phyloP scores from a whole-genome alignment of 805 yeast species.

The Pichia ethanolica region DNA sequence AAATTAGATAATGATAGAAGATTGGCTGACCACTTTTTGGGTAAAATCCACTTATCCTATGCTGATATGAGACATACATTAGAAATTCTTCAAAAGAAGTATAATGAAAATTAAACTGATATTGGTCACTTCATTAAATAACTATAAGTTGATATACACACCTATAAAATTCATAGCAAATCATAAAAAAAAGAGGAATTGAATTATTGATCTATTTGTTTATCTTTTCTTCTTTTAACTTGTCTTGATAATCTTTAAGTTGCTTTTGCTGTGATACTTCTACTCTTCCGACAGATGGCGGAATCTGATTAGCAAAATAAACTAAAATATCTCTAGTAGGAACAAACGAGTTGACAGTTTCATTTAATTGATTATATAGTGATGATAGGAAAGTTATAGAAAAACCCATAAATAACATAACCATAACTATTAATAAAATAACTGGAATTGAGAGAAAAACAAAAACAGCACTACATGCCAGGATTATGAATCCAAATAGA shows the following conservation, averaged over 20 bases:
- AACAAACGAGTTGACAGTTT: constrained; percentile 2
- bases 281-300: constrained; percentile 28
- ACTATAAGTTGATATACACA: no score
- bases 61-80: constrained; percentile 62
- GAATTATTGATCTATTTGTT: no score
- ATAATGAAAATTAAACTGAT: constrained; percentile 2
- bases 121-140: no score
- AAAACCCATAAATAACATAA: not conserved
- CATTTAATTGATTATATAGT: not conserved
- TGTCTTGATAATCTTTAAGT: not conserved
- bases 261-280: constrained; percentile 15
- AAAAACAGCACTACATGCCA: constrained; percentile 28
- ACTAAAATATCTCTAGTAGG: constrained; percentile 18
- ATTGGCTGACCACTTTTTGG: constrained; percentile 82
- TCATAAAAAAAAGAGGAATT: no score
- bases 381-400: not conserved
- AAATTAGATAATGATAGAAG: constrained; percentile 82
- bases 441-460: constrained; percentile 3
- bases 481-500: constrained; percentile 12
- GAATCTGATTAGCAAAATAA: constrained; percentile 24
- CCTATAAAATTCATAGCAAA: no score
- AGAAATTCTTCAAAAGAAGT: constrained; percentile 29
- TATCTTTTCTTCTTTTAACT: not conserved
- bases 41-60: constrained; percentile 80
- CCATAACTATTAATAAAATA: constrained; percentile 3